phyloP scores from a whole-genome alignment of 306 rosid species.

The Pyrus communis region DNA sequence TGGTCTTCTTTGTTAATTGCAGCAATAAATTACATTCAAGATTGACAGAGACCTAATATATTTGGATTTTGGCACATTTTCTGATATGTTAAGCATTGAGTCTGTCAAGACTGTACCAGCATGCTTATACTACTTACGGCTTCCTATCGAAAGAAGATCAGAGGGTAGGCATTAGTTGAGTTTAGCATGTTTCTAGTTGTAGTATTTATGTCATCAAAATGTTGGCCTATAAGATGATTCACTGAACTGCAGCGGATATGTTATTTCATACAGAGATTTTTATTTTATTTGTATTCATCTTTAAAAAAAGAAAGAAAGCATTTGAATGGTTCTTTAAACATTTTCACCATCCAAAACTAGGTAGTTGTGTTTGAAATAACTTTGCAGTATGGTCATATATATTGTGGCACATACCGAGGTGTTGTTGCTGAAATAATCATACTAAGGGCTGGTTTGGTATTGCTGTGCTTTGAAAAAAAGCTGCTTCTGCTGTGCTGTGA shows the following conservation, averaged over 20 bases:
- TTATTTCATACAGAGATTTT: not conserved
- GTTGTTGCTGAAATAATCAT: not conserved
- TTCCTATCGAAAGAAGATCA: constrained; percentile 63
- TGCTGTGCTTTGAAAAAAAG: too few species aligned
- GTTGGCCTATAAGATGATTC: constrained; percentile 5
- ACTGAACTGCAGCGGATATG: not conserved
- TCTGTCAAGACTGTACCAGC: constrained; percentile 68
- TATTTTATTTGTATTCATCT: not conserved
- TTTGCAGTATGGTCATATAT: not conserved
- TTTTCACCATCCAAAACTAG: not conserved
- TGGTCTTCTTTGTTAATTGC: constrained; percentile 23
- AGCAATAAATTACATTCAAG: constrained; percentile 50
- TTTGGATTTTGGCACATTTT: constrained; percentile 32
- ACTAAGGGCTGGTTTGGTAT: too few species aligned
- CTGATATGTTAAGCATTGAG: constrained; percentile 44
- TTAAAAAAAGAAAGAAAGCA: not conserved
- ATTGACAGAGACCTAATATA: constrained; percentile 50
- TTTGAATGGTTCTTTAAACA: not conserved
- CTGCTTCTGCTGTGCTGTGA: too few species aligned
- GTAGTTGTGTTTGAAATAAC: not conserved
- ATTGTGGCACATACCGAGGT: not conserved
- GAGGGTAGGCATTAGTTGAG: constrained; percentile 49
- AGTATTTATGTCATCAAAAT: not conserved
- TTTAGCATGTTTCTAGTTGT: not conserved
- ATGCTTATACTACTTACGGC: constrained; percentile 71